A percentile compares a stretch with the other conserved stretches of the same genome.
These are phyloP conservation scores for Mrakia frigida DNA, from an alignment of 768 basidiomycete genomes.

Conservation along the genomic window DNA sequence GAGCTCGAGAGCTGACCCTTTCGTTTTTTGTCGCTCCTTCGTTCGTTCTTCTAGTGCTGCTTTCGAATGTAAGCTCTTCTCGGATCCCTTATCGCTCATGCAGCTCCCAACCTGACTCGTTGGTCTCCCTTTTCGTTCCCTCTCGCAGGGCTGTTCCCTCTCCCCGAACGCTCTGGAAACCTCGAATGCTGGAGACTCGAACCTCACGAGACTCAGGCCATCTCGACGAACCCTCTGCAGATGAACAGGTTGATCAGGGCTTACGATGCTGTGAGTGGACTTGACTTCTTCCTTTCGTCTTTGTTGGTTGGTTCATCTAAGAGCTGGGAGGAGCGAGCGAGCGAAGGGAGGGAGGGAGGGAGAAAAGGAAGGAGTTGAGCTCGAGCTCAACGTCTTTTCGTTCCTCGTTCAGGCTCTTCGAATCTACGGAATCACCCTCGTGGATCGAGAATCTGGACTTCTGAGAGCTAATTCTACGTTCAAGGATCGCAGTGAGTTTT, in stretches of 20 bases:
- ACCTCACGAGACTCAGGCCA: constrained; percentile 1
- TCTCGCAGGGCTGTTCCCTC: constrained; percentile 5
- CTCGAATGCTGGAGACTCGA: constrained; percentile 8
- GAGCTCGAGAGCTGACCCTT: constrained; percentile 6
- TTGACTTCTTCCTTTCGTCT: neutral
- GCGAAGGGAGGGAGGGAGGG: neutral
- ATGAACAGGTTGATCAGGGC: constrained; percentile 5
- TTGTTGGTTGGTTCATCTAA: neutral
- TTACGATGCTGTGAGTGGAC: neutral
- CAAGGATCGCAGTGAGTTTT: neutral
- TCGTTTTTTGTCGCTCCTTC: neutral
- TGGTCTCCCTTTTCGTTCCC: too few species aligned
- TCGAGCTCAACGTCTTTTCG: neutral
- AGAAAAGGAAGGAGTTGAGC: neutral
- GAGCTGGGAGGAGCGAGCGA: neutral
- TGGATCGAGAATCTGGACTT: constrained; percentile 5
- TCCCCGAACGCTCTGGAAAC: neutral
- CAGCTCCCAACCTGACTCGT: neutral
- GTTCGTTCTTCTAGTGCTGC: neutral
- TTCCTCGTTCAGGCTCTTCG: neutral
- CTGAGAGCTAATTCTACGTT: neutral
- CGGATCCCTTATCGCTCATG: neutral
- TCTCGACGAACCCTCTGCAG: neutral
- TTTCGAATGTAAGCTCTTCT: constrained; percentile 8
- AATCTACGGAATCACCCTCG: neutral